A percentile compares a stretch with the other conserved stretches of the same genome.
These are phyloP conservation scores for Pseudopyrenochaeta lycopersici DNA, from an alignment of 2,329 filamentous ascomycete species.

Conservation along the genomic window DNA sequence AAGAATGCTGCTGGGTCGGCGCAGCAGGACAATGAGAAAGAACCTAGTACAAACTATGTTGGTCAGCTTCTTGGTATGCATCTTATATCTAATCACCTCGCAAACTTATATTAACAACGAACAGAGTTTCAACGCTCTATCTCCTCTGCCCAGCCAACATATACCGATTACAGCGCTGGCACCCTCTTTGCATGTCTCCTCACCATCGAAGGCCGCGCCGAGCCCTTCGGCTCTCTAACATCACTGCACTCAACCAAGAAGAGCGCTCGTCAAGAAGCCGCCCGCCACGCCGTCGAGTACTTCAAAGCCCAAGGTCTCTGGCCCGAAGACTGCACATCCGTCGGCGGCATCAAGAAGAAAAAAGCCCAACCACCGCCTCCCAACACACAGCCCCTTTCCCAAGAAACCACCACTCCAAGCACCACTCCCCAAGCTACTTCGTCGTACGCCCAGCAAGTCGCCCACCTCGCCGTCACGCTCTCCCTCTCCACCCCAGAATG, in stretches of 20 bases:
- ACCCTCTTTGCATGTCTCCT: slow-evolving; percentile 42
- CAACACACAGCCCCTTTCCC: no score
- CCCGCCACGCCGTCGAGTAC: slow-evolving; percentile 52
- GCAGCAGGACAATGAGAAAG: slow-evolving; percentile 6
- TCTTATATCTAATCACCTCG: background rate
- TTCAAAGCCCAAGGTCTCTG: slow-evolving; percentile 48
- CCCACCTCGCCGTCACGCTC: slow-evolving; percentile 4
- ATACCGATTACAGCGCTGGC: slow-evolving; percentile 47
- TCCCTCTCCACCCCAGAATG: slow-evolving; percentile 26
- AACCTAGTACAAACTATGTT: slow-evolving; percentile 39
- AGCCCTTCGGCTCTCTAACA: slow-evolving; percentile 47
- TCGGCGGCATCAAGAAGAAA: slow-evolving; percentile 47
- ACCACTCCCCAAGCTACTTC: background rate
- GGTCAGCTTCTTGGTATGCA: slow-evolving; percentile 49
- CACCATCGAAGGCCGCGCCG: slow-evolving; percentile 30
- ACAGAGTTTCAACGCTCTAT: slow-evolving; percentile 44
- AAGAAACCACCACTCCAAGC: background rate
- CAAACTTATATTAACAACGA: background rate
- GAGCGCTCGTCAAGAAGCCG: slow-evolving; percentile 52
- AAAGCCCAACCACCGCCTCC: slow-evolving; percentile 8
- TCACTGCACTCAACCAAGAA: slow-evolving; percentile 51
- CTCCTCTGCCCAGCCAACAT: slow-evolving; percentile 41
- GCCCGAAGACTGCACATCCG: slow-evolving; percentile 26
- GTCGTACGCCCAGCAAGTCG: slow-evolving; percentile 28
- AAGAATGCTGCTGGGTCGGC: slow-evolving; percentile 18